Evolutionary conservation across 2,329 filamentous ascomycete species (phyloP), one percentile per base, ranked within the genome.

Genomic region (Neurospora sp.): DNA sequence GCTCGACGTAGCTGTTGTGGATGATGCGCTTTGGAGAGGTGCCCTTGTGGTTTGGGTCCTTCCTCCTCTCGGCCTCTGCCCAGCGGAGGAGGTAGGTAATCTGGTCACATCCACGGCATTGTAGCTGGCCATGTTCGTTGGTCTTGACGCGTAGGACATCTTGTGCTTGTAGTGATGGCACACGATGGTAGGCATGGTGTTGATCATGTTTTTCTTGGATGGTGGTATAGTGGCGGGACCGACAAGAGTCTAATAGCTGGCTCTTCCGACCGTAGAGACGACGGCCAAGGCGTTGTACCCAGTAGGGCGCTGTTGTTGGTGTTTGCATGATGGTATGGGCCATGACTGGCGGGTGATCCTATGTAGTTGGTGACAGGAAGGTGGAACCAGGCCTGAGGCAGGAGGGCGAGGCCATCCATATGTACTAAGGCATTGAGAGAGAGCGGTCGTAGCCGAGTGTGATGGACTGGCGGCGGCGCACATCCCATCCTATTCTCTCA

Each of bases 21-120:
- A 75, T 43, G 10, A 72, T 46, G 33, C 71, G 69, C 15, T 69
- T 36, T 12, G 67, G 33, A 37, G 74, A 75, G 37, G 33, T 69
- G 10, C 74, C 74, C 17, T 72, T 67, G 41, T 68, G 74, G n/a
- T 68, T 39, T 33, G 43, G 19, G 38, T 73, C 70, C 39, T 68
- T 71, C 68, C 74, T 73, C 65, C 71, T 66, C 17, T 74, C 71
- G 8, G 70, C 71, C 57, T 75, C 74, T 4, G 71, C 74, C 74
- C 74, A 75, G 36, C 74, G 74, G 28, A 75, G 46, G 33, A 75
- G 71, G 37, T 73, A 66, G 38, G 70, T 72, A 37, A 75, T 68
- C 39, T 70, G 69, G 40, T 69, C 68, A 65, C 74, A 75, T 6
- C 72, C 74, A 10, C 66, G 71, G 70, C 74, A 75, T 36, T 74